These are phyloP conservation scores for Candida sp. DNA, from an alignment of 1,139 yeast species.

Conservation along the genomic window DNA sequence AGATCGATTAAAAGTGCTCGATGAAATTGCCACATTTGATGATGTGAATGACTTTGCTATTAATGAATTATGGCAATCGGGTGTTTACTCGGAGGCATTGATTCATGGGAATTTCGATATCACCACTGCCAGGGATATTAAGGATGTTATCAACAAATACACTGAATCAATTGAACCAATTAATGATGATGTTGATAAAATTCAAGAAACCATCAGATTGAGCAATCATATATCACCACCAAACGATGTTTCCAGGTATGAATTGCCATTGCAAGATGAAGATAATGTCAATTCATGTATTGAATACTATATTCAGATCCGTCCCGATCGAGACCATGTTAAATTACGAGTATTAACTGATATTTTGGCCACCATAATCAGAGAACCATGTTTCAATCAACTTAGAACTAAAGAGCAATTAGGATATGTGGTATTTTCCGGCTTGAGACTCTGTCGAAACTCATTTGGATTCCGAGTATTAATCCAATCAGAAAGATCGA, in stretches of 20 bases:
- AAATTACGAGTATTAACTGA: constrained; percentile 50
- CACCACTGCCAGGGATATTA: constrained; percentile 44
- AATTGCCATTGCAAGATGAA: constrained; percentile 54
- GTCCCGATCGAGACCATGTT: constrained; percentile 33
- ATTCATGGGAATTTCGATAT: constrained; percentile 75
- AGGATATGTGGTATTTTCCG: constrained; percentile 83
- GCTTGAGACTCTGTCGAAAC: constrained; percentile 65
- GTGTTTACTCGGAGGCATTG: constrained; percentile 63
- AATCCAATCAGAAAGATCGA: constrained; percentile 80
- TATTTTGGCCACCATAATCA: constrained; percentile 65
- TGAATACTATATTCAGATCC: constrained; percentile 73
- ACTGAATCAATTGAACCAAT: constrained; percentile 29
- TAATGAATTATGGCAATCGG: constrained; percentile 37
- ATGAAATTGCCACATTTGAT: constrained; percentile 38
- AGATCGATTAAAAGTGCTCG: constrained; percentile 56
- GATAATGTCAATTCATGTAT: constrained; percentile 82
- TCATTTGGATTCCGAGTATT: constrained; percentile 76
- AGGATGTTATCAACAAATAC: constrained; percentile 15
- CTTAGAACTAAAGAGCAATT: constrained; percentile 89
- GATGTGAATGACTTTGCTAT: constrained; percentile 47
- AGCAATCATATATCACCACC: constrained; percentile 40
- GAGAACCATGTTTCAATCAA: constrained; percentile 87
- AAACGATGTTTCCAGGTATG: constrained; percentile 45
- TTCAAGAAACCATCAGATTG: constrained; percentile 17
- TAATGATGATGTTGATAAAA: constrained; percentile 34